Evolutionary conservation across 139 green algal genomes (phyloP), one percentile per base, ranked within the genome.

Genomic region (Chlorella sorokiniana): DNA sequence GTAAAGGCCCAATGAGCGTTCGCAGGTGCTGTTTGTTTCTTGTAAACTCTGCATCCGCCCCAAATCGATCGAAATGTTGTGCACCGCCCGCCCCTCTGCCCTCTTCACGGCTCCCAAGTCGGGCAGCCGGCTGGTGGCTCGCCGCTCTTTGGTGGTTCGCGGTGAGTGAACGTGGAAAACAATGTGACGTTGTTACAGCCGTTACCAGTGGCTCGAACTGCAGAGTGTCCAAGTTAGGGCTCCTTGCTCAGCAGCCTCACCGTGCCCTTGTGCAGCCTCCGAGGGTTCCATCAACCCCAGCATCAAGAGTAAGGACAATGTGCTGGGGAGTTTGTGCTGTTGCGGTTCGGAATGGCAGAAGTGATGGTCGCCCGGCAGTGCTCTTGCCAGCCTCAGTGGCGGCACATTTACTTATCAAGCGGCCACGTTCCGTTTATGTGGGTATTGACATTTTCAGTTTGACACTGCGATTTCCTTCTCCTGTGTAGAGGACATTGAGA

Each of bases 401-500:
- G 48, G 16, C 48, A 59, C 48, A 59, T 59, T 16, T 59, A 16
- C 48, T 25, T 59, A 16, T 59, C 14, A 59, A 59, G 11, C 11
- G 11, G 48, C 48, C 14, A 16, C 48, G 48, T 11, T 25, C 14
- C 48, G 11, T 56, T 16, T 25, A 56, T 11, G 14, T 16, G 48
- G 11, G 48, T 42, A 6, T 18, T 20, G 9, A 33, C 67, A 73
- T 52, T 11, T 11, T 29, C 65, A 11, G 3, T 41, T 14, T 4
- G 54, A 37, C 59, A 31, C 16, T 18, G 31, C 7, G 31, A 10
- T 2, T 33, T 11, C 3, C 64, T 2, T 7, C 31, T 11, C 35
- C 64, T 44, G 29, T n/a, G 8, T 76, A 25, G 27, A 76, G 73
- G 73, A 80, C 14, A 54, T 59, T 3, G 54, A 54, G 22, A 80